Conservation (phyloP, 2,329 filamentous ascomycete genomes). For the Aspergillus udagawae region DNA sequence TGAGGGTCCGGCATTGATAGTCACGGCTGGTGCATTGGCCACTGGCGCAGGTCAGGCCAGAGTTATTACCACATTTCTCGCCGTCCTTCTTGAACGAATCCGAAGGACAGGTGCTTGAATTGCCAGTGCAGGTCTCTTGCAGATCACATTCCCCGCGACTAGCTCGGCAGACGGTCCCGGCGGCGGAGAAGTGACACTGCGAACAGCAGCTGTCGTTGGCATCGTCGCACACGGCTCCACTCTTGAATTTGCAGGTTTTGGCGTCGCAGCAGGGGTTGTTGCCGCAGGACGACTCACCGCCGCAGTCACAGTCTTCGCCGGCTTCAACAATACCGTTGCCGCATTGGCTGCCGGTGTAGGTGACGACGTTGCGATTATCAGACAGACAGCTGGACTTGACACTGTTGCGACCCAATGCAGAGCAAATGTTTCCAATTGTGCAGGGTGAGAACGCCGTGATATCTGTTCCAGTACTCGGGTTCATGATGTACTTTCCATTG, state of each 20-base stretch:
- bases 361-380: conserved; percentile 79
- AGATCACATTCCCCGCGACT: conserved; percentile 82
- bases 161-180: conserved; percentile 71
- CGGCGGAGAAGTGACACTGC: conserved; percentile 43
- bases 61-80: conserved; percentile 59
- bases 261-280: conserved; percentile 79
- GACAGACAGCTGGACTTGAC: conserved; percentile 74
- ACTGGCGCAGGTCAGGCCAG: conserved; percentile 71
- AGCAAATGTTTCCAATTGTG: conserved; percentile 90
- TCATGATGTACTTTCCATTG: conserved; percentile 83
- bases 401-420: conserved; percentile 70
- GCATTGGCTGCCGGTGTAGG: conserved; percentile 78
- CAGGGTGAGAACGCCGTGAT: conserved; percentile 83
- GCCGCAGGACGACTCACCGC: conserved; percentile 67
- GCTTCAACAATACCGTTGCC: conserved; percentile 95
- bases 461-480: conserved; percentile 72
- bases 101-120: conserved; percentile 65
- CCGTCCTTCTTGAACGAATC: conserved; percentile 70
- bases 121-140: conserved; percentile 75
- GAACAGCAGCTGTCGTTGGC: conserved; percentile 47
- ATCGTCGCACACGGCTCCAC: conserved; percentile 68
- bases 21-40: conserved; percentile 93
- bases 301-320: conserved; percentile 95
- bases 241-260: conserved; percentile 78
- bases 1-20: conserved; percentile 78